Percentiles rank a stretch among this genome's conserved stretches.
These are phyloP conservation scores for Claviceps cyperi DNA, from an alignment of 2,329 filamentous ascomycete species.

Conservation along the genomic window DNA sequence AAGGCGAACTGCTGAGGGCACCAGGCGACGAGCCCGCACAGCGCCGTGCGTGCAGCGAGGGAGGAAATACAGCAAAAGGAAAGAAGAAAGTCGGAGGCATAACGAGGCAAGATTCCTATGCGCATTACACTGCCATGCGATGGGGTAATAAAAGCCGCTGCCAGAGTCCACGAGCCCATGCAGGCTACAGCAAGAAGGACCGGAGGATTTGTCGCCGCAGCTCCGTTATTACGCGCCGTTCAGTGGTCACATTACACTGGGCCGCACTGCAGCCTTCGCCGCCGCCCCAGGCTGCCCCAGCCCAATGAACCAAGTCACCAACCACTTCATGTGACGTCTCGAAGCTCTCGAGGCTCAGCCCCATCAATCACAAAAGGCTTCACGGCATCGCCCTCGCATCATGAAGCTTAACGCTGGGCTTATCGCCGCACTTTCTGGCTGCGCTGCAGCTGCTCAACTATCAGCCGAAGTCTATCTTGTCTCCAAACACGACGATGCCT, in stretches of 20 bases:
- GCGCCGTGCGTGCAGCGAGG: neutral
- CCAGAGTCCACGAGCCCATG: neutral
- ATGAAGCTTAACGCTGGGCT: slow-evolving; percentile 30
- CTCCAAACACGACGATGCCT: slow-evolving; percentile 15
- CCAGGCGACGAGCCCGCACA: neutral
- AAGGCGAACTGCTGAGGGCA: neutral
- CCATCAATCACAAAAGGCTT: slow-evolving; percentile 16
- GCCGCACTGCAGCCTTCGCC: neutral
- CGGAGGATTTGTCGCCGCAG: slow-evolving; percentile 7
- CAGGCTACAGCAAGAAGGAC: neutral
- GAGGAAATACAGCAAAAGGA: neutral
- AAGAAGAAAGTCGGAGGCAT: neutral
- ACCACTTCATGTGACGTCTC: slow-evolving; percentile 18
- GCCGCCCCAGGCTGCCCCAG: neutral
- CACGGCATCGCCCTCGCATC: slow-evolving; percentile 16
- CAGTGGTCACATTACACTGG: neutral
- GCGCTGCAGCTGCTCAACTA: slow-evolving; percentile 23
- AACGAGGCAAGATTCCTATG: neutral
- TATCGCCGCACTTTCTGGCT: slow-evolving; percentile 23
- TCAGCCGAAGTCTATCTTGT: slow-evolving; percentile 41
- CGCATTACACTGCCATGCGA: neutral
- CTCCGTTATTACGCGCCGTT: slow-evolving; percentile 1
- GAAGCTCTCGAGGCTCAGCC: slow-evolving; percentile 7
- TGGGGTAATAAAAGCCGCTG: neutral
- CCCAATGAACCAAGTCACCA: neutral